Percentiles rank a stretch among this genome's conserved stretches.
Evolutionary conservation across 2,329 filamentous ascomycete species (phyloP).

Genomic region (Cytospora piceae): DNA sequence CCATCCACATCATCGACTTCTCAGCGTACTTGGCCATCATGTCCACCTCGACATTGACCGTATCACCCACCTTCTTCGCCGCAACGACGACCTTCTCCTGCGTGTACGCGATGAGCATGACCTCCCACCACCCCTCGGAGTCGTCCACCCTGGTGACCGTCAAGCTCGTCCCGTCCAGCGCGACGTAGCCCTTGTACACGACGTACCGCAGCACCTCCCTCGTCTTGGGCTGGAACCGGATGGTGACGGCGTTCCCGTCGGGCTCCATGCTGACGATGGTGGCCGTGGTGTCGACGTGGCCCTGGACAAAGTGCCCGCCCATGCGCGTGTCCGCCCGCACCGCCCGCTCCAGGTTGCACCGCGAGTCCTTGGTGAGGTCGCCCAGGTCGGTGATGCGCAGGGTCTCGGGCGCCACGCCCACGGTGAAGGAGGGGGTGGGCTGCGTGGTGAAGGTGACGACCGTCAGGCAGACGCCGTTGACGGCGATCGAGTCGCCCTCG

Average conservation of each 20-base stretch:
- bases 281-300: slow-evolving; percentile 91
- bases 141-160: slow-evolving; percentile 89
- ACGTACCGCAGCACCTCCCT: slow-evolving; percentile 78
- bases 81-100: slow-evolving; percentile 89
- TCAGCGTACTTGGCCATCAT: slow-evolving; percentile 85
- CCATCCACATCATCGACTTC: slow-evolving; percentile 85
- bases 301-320: slow-evolving; percentile 98
- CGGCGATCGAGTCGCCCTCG: slow-evolving; percentile 88
- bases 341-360: slow-evolving; percentile 91
- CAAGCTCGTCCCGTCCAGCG: slow-evolving; percentile 91
- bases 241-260: slow-evolving; percentile 89
- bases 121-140: slow-evolving; percentile 80
- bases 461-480: slow-evolving; percentile 96
- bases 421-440: slow-evolving; percentile 68
- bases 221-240: slow-evolving; percentile 77
- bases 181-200: slow-evolving; percentile 95
- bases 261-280: slow-evolving; percentile 71
- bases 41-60: slow-evolving; percentile 92
- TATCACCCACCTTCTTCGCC: slow-evolving; percentile 75
- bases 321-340: slow-evolving; percentile 91
- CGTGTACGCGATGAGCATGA: slow-evolving; percentile 97
- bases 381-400: slow-evolving; percentile 96
- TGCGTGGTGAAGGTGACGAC: slow-evolving; percentile 62
- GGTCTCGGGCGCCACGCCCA: slow-evolving; percentile 94
- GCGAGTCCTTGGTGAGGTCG: slow-evolving; percentile 63